Evolutionary conservation across 164 flowering plant genomes (phyloP), one percentile per base, ranked within the genome.

Genomic region (Taxillus chinensis): DNA sequence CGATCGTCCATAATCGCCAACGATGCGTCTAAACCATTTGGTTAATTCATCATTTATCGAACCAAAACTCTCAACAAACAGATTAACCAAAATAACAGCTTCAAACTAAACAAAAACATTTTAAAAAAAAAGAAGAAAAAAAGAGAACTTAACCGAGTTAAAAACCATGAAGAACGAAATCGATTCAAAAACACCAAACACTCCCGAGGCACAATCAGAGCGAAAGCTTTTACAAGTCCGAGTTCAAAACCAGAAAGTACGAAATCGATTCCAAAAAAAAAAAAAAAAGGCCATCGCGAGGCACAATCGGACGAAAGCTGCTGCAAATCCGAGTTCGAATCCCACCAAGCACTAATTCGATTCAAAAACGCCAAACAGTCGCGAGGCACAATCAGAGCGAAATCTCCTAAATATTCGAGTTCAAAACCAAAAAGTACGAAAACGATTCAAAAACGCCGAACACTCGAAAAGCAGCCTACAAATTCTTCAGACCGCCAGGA

Each of bases 1-100:
- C 89, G 77, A 57, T 84, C 96, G 37, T 85, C 93, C 92, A 85
- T 89, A 38, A 58, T 65, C 42, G 57, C 68, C 49, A 38, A 61
- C 50, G 8, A 45, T 17, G 57, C 57, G 11, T 13, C 39, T 54
- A 54, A 17, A 54, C 39, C 57, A 37, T 27, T 54, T 54, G 39
- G 50, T 50, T 7, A 55, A 48, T 39, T 14, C 56, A 68, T 55
- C 55, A 8, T 43, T 5, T 9, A 40, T 14, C 53, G 7, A 51
- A 54, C 57, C 37, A 8, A 43, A 42, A 38, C 38, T 16, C 39
- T 39, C 11, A 27, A 27, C 38, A 60, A 61, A 65, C 37, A 17
- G 39, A 17, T 17, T 39, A 8, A 17, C 17, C 17, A 54, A 10
- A 3, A 14, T 11, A 39, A 5, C 57, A 54, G 37, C 8, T 17